Percentiles rank a stretch among this genome's conserved stretches.
Conservation (phyloP, 2,329 filamentous ascomycete species). For the Arthroderma uncinatum region DNA sequence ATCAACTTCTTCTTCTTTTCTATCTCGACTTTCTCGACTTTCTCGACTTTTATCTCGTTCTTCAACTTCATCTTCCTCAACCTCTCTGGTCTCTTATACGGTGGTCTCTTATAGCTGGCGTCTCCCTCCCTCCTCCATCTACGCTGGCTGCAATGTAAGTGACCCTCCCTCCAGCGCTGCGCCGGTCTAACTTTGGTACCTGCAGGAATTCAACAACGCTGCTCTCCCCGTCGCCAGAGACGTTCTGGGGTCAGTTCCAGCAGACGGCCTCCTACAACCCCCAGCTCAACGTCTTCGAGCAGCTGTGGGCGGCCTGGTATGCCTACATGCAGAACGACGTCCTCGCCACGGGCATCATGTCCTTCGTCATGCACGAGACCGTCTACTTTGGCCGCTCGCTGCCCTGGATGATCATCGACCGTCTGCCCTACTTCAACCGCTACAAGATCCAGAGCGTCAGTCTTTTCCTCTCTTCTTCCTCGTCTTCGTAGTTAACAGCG, state of each 20-base stretch:
- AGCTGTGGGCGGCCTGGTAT: conserved; percentile 93
- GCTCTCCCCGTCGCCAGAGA: conserved; percentile 32
- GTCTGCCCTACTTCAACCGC: conserved; percentile 73
- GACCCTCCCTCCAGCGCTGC: conserved; percentile 1
- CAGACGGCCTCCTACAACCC: conserved; percentile 64
- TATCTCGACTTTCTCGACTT: not conserved
- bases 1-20: not conserved
- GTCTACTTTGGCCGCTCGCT: conserved; percentile 89
- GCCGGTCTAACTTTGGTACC: not conserved
- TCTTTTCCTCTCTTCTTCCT: conserved; percentile 14
- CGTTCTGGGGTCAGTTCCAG: conserved; percentile 56
- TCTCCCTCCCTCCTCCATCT: not conserved
- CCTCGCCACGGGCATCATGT: conserved; percentile 94
- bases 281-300: conserved; percentile 74
- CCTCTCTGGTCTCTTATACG: not conserved
- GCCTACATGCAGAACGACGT: conserved; percentile 96
- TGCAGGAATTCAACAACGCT: conserved; percentile 39
- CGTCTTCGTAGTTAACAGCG: conserved; percentile 13
- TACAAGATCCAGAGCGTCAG: conserved; percentile 87
- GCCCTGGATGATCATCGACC: conserved; percentile 87
- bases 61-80: not conserved
- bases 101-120: not conserved
- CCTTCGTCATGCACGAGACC: conserved; percentile 84
- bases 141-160: not conserved
- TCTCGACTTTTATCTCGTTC: not conserved